Evolutionary conservation across 2,329 filamentous ascomycete species (phyloP).

Genomic region (Hymenoscyphus fructigenus): DNA sequence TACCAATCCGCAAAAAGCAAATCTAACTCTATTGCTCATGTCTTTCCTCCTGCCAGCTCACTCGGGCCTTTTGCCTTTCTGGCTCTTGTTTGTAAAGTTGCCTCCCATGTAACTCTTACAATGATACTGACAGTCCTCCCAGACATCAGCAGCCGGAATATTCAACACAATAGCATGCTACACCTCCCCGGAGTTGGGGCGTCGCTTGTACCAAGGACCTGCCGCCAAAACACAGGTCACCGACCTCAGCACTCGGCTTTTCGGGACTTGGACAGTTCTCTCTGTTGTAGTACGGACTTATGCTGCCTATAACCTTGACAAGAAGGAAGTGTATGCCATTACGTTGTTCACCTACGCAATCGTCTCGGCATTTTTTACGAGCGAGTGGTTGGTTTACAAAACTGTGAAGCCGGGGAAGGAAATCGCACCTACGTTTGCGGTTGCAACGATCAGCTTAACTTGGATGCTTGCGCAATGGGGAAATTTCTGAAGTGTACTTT

Average conservation of each 20-base stretch:
- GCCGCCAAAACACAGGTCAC: conserved; percentile 46
- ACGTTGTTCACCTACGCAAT: not conserved
- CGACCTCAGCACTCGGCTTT: conserved; percentile 74
- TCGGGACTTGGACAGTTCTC: conserved; percentile 68
- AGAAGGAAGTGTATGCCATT: conserved; percentile 50
- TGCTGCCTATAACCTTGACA: conserved; percentile 62
- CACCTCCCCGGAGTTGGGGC: not conserved
- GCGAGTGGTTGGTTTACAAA: not conserved
- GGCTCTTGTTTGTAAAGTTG: not conserved
- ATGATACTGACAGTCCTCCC: not conserved
- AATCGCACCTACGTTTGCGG: not conserved
- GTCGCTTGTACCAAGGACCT: not conserved
- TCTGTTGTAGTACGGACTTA: conserved; percentile 60
- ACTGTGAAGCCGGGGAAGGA: not conserved
- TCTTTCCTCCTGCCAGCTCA: not conserved
- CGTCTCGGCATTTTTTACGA: not conserved
- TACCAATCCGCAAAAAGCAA: too few relatives aligned
- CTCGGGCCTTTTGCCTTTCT: not conserved
- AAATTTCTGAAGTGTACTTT: not conserved
- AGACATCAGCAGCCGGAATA: not conserved
- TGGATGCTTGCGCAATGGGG: conserved; percentile 4
- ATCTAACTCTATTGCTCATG: not conserved
- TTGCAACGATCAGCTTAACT: not conserved
- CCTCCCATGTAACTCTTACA: not conserved
- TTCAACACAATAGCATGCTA: not conserved